Evolutionary conservation across 140 eudicot genomes (phyloP), one percentile per base, ranked within the genome.

Genomic region (Bidens hawaiensis): DNA sequence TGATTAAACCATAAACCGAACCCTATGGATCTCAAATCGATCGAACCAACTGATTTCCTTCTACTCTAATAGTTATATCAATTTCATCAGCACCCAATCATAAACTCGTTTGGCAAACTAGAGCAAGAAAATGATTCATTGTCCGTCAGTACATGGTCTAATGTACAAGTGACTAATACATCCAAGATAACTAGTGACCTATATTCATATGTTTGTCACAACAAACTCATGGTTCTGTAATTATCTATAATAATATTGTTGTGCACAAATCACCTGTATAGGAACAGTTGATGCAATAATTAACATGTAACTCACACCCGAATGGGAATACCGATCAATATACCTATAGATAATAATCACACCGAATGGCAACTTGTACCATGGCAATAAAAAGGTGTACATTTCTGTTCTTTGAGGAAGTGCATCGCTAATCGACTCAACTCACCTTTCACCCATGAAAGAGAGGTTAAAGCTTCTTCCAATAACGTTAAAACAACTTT

Each of bases 401-500:
- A 45, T 10, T 43, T 18, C 41, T 45, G 42, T 11, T 14, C 24
- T 27, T 42, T 34, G 21, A 36, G 8, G 22, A 14, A 18, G 36
- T 22, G 18, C n/a, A n/a, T 22, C 43, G 38, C 24, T 13, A 61
- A 61, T 10, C 11, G 54, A 18, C 12, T 43, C 41, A 26, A 7
- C 28, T 26, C 68, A 45, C 26, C 12, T 65, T 50, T n/a, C 42
- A 31, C 59, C 59, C 55, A 18, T 43, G 46, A 26, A 18, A 45
- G 24, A 27, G 18, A 24, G 24, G 43, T 3, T 69, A 15, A 53
- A 52, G 26, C 23, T 8, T 45, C 75, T 23, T 46, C 12, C 67
- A 22, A 46, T 12, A 62, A 54, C 27, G 61, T 12, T 12, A 21
- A 46, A 31, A 19, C 31, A 22, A 50, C 38, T 43, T n/a, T 57